phyloP scores from a whole-genome alignment of 2,329 filamentous ascomycete genomes.

The Monilinia laxa region DNA sequence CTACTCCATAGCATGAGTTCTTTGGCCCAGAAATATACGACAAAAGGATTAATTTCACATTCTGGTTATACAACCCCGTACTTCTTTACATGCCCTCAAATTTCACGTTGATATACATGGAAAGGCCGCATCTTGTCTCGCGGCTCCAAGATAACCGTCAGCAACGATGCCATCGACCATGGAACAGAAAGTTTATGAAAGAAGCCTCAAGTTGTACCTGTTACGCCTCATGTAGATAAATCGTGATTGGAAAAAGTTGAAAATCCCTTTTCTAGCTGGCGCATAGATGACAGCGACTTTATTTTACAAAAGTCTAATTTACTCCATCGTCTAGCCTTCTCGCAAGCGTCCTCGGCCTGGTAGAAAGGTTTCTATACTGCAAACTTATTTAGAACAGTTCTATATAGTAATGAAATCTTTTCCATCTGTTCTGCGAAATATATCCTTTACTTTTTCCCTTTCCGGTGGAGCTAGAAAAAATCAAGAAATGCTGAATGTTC shows the following conservation, averaged over 20 bases:
- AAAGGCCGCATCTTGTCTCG: not conserved
- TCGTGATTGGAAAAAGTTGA: not conserved
- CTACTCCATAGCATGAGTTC: too few relatives aligned
- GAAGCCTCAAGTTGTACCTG: not conserved
- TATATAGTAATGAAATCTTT: too few relatives aligned
- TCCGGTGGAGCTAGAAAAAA: not conserved
- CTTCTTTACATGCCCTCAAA: too few relatives aligned
- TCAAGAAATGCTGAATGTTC: not conserved
- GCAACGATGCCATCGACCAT: fast-evolving
- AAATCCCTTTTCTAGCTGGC: not conserved
- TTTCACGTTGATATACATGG: not conserved
- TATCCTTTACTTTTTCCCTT: too few relatives aligned
- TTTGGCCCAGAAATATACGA: too few relatives aligned
- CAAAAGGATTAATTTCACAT: too few relatives aligned
- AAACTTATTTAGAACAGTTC: too few relatives aligned
- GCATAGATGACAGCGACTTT: not conserved
- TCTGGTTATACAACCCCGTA: too few relatives aligned
- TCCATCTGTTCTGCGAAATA: too few relatives aligned
- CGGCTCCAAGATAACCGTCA: not conserved
- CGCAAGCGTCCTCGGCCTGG: too few relatives aligned
- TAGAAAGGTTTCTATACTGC: too few relatives aligned
- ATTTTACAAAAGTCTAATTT: not conserved
- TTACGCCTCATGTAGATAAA: not conserved
- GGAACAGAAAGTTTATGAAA: not conserved
- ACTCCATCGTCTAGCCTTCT: too few relatives aligned